These are phyloP conservation scores for Picea engelmannii DNA, from an alignment of 83 land plant species.

Conservation along the genomic window DNA sequence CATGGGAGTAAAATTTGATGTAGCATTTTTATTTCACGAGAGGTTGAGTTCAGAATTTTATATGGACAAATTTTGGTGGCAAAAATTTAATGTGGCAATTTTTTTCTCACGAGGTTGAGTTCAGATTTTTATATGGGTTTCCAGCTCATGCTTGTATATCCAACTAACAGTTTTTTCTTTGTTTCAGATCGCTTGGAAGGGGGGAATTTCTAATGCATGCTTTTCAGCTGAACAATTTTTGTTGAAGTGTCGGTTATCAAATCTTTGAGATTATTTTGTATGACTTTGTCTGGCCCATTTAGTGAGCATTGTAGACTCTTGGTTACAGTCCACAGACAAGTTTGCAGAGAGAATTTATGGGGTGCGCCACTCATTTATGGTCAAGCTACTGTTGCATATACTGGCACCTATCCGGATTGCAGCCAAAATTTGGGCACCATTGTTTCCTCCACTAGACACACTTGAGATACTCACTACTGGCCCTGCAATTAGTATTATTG, in stretches of 20 bases:
- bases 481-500: not conserved
- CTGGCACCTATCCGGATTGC: not conserved
- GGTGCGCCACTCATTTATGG: not conserved
- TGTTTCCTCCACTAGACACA: not conserved
- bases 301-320: not conserved
- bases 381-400: not conserved
- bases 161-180: not conserved
- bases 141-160: not conserved
- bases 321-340: not conserved
- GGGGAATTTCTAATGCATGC: not conserved
- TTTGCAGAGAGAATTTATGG: slow-evolving; percentile 2
- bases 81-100: too few species aligned
- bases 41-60: too few species aligned
- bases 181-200: slow-evolving; percentile 10
- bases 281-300: not conserved
- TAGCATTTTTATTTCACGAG: too few species aligned
- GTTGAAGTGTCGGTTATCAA: not conserved
- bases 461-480: not conserved
- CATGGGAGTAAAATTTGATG: too few species aligned
- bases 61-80: too few species aligned
- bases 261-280: slow-evolving; percentile 1
- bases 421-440: not conserved
- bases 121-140: too few species aligned
- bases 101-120: too few species aligned
- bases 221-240: not conserved